Evolutionary conservation across 208 protist species (phyloP), one percentile per base, ranked within the genome.

Genomic region (Leishmania gerbilli): DNA sequence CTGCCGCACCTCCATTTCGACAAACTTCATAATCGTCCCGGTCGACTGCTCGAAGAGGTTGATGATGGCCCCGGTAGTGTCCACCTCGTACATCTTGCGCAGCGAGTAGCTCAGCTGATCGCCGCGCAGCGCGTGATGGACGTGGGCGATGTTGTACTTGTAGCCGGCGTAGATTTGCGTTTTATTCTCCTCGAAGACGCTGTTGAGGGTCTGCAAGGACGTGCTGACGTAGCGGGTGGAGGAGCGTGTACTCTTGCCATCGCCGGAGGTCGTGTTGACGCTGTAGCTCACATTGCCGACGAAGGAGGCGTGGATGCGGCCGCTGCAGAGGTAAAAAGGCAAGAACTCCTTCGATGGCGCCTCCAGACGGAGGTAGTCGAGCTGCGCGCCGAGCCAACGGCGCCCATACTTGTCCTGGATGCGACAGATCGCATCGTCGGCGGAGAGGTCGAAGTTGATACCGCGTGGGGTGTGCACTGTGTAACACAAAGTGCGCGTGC

Each of bases 41-140:
- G 88, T 95, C n/a, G 95, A 98, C 71, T 96, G 91, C 88, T 98
- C 95, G 82, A 98, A 98, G 19, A 96, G 83, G 79, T 96, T 95
- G 42, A 98, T 91, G 42, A 84, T 92, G 31, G 91, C 95, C 13
- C 84, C 81, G 11, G 82, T 89, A 17, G 90, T 93, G 88, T 98
- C 87, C 19, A 98, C 77, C 31, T 76, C 53, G 69, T 74, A 75
- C 87, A 96, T 92, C 77, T 93, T 93, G 27, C 80, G 68, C 83
- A 96, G 71, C 40, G 87, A 78, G 64, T 93, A 79, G 3, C 91
- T 82, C 45, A 89, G 88, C 68, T 82, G 81, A 77, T 96, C 92
- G 56, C 79, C 89, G 34, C 88, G 79, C 56, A 96, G 87, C 15
- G 91, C 91, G 34, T 56, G 81, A 69, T 97, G 90, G 4, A 96